Evolutionary conservation across 208 protist genomes (phyloP).

Genomic region (Leptomonas pyrrhocoris): DNA sequence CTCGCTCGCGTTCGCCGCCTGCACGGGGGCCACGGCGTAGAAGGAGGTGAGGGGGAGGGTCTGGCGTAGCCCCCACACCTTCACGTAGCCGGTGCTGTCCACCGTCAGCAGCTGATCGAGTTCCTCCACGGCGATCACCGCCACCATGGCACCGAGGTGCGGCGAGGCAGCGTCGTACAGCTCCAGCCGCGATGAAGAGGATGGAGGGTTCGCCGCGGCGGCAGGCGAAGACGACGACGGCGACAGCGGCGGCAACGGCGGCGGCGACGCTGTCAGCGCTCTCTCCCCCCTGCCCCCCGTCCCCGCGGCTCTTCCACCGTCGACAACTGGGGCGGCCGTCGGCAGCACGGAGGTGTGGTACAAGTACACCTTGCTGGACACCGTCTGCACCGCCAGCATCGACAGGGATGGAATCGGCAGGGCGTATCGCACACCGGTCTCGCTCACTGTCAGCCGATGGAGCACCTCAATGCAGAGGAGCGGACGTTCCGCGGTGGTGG

Average conservation of each 20-base stretch:
- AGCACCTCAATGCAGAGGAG: slow-evolving; percentile 32
- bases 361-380: slow-evolving; percentile 32
- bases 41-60: slow-evolving; percentile 62
- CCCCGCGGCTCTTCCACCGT: slow-evolving; percentile 1
- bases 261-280: not conserved
- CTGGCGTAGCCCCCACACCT: slow-evolving; percentile 74
- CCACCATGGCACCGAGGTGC: slow-evolving; percentile 68
- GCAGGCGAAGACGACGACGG: not conserved
- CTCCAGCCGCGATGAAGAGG: slow-evolving; percentile 39
- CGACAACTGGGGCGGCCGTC: slow-evolving; percentile 15
- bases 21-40: slow-evolving; percentile 50
- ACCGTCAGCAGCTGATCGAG: slow-evolving; percentile 74
- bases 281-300: not conserved
- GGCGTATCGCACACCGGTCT: slow-evolving; percentile 42
- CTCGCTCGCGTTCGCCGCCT: slow-evolving; percentile 15
- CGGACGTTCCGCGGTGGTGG: slow-evolving; percentile 6
- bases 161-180: slow-evolving; percentile 72
- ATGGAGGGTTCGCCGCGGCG: not conserved
- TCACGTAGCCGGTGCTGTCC: slow-evolving; percentile 68
- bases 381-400: slow-evolving; percentile 49
- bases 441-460: slow-evolving; percentile 24
- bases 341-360: slow-evolving; percentile 33
- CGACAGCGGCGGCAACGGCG: not conserved
- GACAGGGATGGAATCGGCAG: slow-evolving; percentile 36
- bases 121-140: slow-evolving; percentile 59